Percentiles rank a stretch among this genome's conserved stretches.
These are phyloP conservation scores for Fusarium hostae DNA, from an alignment of 2,329 filamentous ascomycete species.

Conservation along the genomic window DNA sequence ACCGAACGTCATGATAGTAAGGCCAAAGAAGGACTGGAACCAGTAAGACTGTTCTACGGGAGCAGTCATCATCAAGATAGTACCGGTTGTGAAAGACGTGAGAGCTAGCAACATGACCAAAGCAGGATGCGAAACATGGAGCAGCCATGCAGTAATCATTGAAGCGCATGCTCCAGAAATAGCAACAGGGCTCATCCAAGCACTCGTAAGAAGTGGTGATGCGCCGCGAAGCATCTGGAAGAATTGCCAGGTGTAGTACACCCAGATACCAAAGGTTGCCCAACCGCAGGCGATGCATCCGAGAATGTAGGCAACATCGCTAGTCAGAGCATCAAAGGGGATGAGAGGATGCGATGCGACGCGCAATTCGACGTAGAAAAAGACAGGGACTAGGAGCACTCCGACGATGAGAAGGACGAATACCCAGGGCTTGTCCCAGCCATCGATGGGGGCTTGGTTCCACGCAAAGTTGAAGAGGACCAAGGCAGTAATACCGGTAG, in stretches of 20 bases:
- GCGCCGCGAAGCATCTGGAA: constrained; percentile 57
- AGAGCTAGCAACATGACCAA: constrained; percentile 59
- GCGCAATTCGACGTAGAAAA: constrained; percentile 66
- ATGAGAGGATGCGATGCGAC: constrained; percentile 63
- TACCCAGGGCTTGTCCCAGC: constrained; percentile 68
- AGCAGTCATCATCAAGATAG: constrained; percentile 57
- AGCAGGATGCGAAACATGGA: constrained; percentile 49
- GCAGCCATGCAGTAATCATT: constrained; percentile 55
- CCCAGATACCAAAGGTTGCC: constrained; percentile 65
- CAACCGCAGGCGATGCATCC: constrained; percentile 64
- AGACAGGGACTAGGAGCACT: constrained; percentile 62
- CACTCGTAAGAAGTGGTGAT: constrained; percentile 56
- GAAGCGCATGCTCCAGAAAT: constrained; percentile 58
- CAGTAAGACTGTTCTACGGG: constrained; percentile 71
- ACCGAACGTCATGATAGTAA: constrained; percentile 69
- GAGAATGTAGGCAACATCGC: constrained; percentile 66
- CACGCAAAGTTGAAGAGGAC: constrained; percentile 74
- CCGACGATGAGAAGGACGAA: constrained; percentile 68
- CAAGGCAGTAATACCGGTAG: constrained; percentile 63
- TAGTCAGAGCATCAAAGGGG: constrained; percentile 61
- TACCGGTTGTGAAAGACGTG: constrained; percentile 56
- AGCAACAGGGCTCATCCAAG: constrained; percentile 58
- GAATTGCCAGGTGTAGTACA: constrained; percentile 63
- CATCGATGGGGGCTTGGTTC: constrained; percentile 71
- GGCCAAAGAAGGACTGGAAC: constrained; percentile 69